Evolutionary conservation across 2,329 filamentous ascomycete genomes (phyloP), one percentile per base, ranked within the genome.

Genomic region (Cytospora chrysosperma): DNA sequence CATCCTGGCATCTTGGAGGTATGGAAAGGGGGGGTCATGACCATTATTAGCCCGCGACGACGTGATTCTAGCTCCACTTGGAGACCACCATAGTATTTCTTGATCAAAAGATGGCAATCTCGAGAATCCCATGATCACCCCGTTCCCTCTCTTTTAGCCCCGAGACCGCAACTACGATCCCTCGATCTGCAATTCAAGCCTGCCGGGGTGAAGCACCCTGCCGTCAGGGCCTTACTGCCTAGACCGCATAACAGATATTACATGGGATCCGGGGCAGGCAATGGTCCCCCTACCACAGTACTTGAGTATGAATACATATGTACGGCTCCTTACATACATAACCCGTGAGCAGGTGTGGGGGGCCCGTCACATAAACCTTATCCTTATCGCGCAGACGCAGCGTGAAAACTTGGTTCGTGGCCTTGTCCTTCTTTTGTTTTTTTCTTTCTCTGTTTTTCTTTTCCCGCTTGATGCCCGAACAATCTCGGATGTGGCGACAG

Each of bases 21-120:
- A 34, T 15, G 32, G 12, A 15, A 34, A 34, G 17, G 32, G 32
- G 58, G 59, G 53, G 54, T 61, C 37, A 61, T 61, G 59, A 61
- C 59, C 51, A 21, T 32, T 61, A 26, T 27, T 55, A 55, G 51
- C 30, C 43, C 43, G 43, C 17, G 21, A 47, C 21, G 21, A 47
- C 10, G 43, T 47, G 21, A 19, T 24, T 43, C 43, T 47, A 47
- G 43, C 17, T 24, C 43, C 43, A 24, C 43, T 53, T 55, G 27
- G 52, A 30, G 27, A 30, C 26, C 15, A 61, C 54, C 51, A 61
- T 53, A 53, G 59, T 28, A 61, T 50, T 55, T 55, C 51, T 55
- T 61, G 37, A 49, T n/a, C 21, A 27, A 54, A 61, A 55, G 32
- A 61, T 61, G 59, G 59, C 28, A 61, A 52, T 61, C n/a, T 55